Evolutionary conservation across 495 filamentous ascomycete species (phyloP).

Genomic region (Xylaria venustula): DNA sequence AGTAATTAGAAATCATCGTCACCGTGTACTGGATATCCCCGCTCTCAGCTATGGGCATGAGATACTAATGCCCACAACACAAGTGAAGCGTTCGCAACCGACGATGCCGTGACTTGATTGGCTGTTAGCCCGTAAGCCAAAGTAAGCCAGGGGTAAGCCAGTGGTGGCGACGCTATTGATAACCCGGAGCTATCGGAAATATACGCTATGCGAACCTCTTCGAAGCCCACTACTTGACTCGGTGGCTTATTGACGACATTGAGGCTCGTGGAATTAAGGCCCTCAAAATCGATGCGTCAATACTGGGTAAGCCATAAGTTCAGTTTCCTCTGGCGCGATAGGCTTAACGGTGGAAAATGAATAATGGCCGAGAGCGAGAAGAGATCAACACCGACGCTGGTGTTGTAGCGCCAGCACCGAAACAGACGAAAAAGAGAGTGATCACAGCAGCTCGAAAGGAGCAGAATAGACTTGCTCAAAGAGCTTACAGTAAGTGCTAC

Average conservation of each 20-base stretch:
- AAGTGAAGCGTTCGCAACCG: not conserved
- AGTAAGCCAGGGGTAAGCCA: not conserved
- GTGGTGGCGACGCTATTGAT: too few relatives aligned
- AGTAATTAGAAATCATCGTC: not conserved
- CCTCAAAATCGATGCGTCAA: not conserved
- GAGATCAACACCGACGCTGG: not conserved
- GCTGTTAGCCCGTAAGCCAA: slow-evolving; percentile 15
- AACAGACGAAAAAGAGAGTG: slow-evolving; percentile 26
- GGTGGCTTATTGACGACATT: slow-evolving; percentile 9
- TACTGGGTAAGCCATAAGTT: not conserved
- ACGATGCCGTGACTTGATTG: too few relatives aligned
- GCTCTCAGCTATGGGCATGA: not conserved
- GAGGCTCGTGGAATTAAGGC: not conserved
- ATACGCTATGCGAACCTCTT: not conserved
- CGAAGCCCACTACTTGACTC: not conserved
- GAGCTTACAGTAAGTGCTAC: slow-evolving; percentile 37
- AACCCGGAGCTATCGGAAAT: slow-evolving; percentile 10
- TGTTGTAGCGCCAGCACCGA: not conserved
- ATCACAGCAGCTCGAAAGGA: slow-evolving; percentile 41
- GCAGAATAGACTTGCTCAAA: slow-evolving; percentile 43
- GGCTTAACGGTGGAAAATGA: not conserved
- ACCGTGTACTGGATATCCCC: not conserved
- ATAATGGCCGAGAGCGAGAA: not conserved
- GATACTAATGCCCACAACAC: too few relatives aligned
- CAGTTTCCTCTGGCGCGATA: not conserved